Evolutionary conservation across 2,329 filamentous ascomycete genomes (phyloP), one percentile per base, ranked within the genome.

Genomic region (Fusarium cyanostomum): DNA sequence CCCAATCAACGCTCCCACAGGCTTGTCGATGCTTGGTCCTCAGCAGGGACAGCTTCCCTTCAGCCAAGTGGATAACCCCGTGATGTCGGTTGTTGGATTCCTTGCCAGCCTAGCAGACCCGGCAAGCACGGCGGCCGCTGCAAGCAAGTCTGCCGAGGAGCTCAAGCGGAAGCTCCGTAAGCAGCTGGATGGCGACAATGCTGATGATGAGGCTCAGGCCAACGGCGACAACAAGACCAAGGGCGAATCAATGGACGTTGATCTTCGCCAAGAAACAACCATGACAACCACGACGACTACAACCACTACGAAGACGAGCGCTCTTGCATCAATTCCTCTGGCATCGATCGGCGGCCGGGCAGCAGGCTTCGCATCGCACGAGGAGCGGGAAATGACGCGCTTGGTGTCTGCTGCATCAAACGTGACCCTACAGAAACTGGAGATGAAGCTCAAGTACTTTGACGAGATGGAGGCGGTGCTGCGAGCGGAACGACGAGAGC

Each of bases 21-120:
- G 87, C 8, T 80, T 91, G 52, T 82, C 86, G 53, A 81, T 90
- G 82, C 81, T 95, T 31, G 89, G 90, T 30, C 85, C 87, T 54
- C 85, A 92, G 48, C 86, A 90, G 58, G 94, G 94, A 8, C 89
- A 92, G 61, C 84, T 97, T 41, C 95, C 95, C 1, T 95, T 98
- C 76, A 94, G 87, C 74, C 92, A 96, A 74, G 89, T 91, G 12
- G 95, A 99, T 72, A 99, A 98, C 76, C 94, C 96, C 0, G 92
- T 99, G 63, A 90, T 99, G 86, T 97, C 94, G 16, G 95, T 98
- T 3, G 92, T 99, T 68, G 91, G 92, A 51, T 99, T 97, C 82
- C 83, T 99, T 10, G 94, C 94, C 44, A 92, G 92, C 64, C 86
- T 99, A 58, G 92, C 94, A 2, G 94, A 97, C 66, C 94, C 95